Evolutionary conservation across 2,329 filamentous ascomycete genomes (phyloP).

Genomic region (Cytospora piceae): DNA sequence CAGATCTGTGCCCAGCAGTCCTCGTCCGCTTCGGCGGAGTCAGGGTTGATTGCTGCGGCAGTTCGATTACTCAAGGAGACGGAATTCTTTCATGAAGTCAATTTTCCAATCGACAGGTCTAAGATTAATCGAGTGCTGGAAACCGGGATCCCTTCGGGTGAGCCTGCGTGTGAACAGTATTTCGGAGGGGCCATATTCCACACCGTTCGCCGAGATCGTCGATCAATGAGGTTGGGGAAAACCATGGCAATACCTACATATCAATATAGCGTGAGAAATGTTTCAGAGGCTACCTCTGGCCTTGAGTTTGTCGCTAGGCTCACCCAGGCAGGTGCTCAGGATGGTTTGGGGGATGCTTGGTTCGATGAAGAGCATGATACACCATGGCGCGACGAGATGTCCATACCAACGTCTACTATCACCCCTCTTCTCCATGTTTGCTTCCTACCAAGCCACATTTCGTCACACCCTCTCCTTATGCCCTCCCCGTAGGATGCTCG

Average conservation of each 20-base stretch:
- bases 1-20: constrained; percentile 88
- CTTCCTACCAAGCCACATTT: not conserved
- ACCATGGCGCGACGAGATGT: not conserved
- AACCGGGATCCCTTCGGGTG: constrained; percentile 72
- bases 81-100: constrained; percentile 74
- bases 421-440: not conserved
- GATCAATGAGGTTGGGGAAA: constrained; percentile 88
- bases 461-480: not conserved
- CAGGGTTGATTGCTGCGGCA: constrained; percentile 80
- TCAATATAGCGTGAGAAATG: constrained; percentile 7
- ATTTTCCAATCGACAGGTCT: constrained; percentile 95
- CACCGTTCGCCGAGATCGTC: constrained; percentile 85
- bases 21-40: constrained; percentile 60
- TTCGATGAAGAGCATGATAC: not conserved
- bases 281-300: constrained; percentile 8
- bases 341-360: not conserved
- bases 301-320: not conserved
- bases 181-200: constrained; percentile 82
- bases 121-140: constrained; percentile 70
- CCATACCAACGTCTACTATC: not conserved
- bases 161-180: constrained; percentile 63
- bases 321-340: not conserved
- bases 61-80: constrained; percentile 84
- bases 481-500: not conserved
- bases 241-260: constrained; percentile 79